Evolutionary conservation across 1,139 yeast species (phyloP).

Genomic region (Groenewaldozyma sp.): DNA sequence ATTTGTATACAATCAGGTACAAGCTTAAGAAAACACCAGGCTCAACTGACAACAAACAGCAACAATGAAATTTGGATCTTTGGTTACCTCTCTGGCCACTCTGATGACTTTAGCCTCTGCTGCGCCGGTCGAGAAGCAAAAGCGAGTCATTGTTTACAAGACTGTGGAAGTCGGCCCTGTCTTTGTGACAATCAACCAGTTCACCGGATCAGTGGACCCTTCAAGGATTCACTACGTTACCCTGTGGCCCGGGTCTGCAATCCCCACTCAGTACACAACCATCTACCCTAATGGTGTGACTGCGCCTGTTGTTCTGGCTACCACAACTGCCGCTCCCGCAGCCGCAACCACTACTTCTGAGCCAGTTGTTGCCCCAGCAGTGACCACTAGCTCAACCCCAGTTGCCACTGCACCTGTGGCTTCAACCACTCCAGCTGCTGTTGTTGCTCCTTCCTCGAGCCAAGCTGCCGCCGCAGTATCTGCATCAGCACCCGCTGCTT

Average conservation of each 20-base stretch:
- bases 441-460: slow-evolving; percentile 12
- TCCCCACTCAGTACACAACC: slow-evolving; percentile 1
- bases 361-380: not conserved
- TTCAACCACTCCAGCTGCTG: slow-evolving; percentile 6
- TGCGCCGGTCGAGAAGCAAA: slow-evolving; percentile 2
- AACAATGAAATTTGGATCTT: not conserved
- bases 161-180: slow-evolving; percentile 17
- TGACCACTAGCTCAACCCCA: not conserved
- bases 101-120: slow-evolving; percentile 3
- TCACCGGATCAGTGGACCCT: slow-evolving; percentile 12
- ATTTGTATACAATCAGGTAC: too few relatives aligned
- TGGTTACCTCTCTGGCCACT: not conserved
- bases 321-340: slow-evolving; percentile 9
- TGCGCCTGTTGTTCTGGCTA: slow-evolving; percentile 21
- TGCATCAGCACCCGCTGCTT: slow-evolving; percentile 7
- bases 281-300: slow-evolving; percentile 10
- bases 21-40: too few relatives aligned
- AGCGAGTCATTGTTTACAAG: slow-evolving; percentile 11
- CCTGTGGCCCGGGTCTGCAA: slow-evolving; percentile 3
- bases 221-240: slow-evolving; percentile 2
- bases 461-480: too few relatives aligned
- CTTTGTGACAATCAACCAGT: slow-evolving; percentile 14
- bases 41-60: too few relatives aligned
- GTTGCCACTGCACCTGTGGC: slow-evolving; percentile 1
- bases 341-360: slow-evolving; percentile 11